Evolutionary conservation across 1,139 yeast genomes (phyloP), one percentile per base, ranked within the genome.

Genomic region (Lodderomyces margitis): DNA sequence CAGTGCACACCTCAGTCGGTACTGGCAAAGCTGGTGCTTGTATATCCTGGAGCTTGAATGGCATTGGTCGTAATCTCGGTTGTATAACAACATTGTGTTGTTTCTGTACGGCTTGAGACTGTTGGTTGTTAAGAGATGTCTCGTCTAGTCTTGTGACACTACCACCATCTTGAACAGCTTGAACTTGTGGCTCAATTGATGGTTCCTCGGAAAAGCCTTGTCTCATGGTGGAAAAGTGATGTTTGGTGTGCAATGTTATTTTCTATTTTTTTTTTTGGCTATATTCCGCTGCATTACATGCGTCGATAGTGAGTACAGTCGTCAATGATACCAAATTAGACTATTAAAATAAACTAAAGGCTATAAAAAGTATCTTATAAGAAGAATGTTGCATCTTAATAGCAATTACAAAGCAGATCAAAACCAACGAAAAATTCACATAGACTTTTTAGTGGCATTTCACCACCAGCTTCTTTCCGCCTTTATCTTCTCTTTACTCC

Each of bases 61-160:
- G 64, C 12, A 70, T 64, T 1, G 81, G 80, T 42, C 72, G 71
- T 39, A 74, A 59, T 23, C 79, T 61, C 12, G 78, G 76, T 20
- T 68, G 69, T 1, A 70, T 64, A 1, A 68, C 51, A 9, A 65
- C 68, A 40, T 66, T 68, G 37, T 59, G 58, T 34, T 55, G 48
- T 17, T 37, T 21, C 44, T 61, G 66, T 44, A 59, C 63, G 27
- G 56, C 47, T 21, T 54, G 47, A 21, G 61, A 52, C 50, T 41
- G 2, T 20, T 24, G 31, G 42, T n/a, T 14, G 16, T 4, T 27
- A 7, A 43, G 46, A 34, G 57, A 57, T 25, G 34, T 11, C 10
- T 24, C 37, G 11, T 38, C 38, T 21, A 21, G 36, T 15, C 35
- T 39, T 37, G 20, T 8, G 4, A 9, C 15, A 14, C 7, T 12